Base-by-base conservation (phyloP, 116 monocot genomes). In the Dioscorea cayenensis region DNA sequence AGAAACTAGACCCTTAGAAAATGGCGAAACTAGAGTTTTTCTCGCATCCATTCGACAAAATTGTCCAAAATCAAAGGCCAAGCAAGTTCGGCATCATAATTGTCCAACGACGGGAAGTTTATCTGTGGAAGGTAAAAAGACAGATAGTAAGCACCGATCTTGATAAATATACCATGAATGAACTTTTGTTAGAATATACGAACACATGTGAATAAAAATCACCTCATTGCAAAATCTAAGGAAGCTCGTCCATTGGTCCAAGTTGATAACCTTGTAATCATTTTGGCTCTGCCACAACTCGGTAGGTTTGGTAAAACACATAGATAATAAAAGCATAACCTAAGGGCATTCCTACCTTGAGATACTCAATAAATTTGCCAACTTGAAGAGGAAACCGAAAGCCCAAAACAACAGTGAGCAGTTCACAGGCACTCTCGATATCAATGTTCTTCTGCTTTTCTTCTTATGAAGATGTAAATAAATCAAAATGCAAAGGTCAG, bases 31-130 rank as follows among this genome's bases (percentile, higher is more conserved):
- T 72, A 82, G 28, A 69, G 62, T 61, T 74, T 76, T 64, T 66
- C 83, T 18, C 76, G 83, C 79, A 93, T 83, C 97, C 93, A 97
- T 23, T 97, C 97, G 8, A 93, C 97, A 86, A 97, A 97, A 77
- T 93, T 93, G 80, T 97, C 97, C 83, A 97, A 84, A 80, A 97
- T 82, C 73, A 97, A 76, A 25, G 93, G 97, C 97, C 97, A 97
- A 58, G 93, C 97, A 75, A 85, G 84, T 10, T 72, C 76, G 3
- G 84, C 29, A 72, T 97, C 88, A 27, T 97, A 97, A 77, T 97
- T 97, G 63, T 93, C 90, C 48, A 97, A 79, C 4, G 84, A 86
- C 20, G 93, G 93, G 66, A 88, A 97, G 66, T 84, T 86, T 79
- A 97, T 93, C 97, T 97, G 79, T 71, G 14, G 67, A 18, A 70